Evolutionary conservation across 257 asterid species (phyloP).

Genomic region (Coffea eugenioides): DNA sequence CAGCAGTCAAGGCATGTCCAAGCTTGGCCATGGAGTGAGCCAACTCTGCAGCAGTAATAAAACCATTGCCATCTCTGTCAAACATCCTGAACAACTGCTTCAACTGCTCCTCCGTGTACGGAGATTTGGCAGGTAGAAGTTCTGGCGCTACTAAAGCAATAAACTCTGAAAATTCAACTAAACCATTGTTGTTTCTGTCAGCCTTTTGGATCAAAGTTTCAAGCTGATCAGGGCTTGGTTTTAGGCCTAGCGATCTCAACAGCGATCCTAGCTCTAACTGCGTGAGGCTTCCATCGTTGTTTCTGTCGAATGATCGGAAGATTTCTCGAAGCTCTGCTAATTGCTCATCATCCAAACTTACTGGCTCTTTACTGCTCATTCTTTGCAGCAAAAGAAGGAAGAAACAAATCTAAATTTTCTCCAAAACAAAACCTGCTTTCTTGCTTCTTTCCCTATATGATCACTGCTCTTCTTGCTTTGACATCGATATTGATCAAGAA

Average conservation of each 20-base stretch:
- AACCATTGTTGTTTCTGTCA: slow-evolving; percentile 76
- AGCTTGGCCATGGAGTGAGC: slow-evolving; percentile 96
- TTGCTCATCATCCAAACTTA: slow-evolving; percentile 75
- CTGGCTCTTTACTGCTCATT: slow-evolving; percentile 50
- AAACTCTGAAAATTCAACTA: slow-evolving; percentile 88
- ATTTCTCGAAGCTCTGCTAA: slow-evolving; percentile 82
- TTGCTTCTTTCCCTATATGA: neutral
- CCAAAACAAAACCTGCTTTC: neutral
- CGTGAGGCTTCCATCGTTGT: slow-evolving; percentile 89
- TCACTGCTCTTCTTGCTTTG: neutral
- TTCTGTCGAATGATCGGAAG: slow-evolving; percentile 81
- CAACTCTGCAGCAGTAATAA: slow-evolving; percentile 84
- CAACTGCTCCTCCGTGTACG: slow-evolving; percentile 87
- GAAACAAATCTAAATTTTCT: neutral
- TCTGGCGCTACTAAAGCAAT: slow-evolving; percentile 91
- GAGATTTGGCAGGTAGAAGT: slow-evolving; percentile 78
- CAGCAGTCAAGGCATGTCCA: slow-evolving; percentile 86
- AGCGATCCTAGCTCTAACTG: slow-evolving; percentile 89
- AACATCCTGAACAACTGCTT: slow-evolving; percentile 73
- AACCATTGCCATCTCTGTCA: slow-evolving; percentile 87
- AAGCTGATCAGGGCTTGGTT: slow-evolving; percentile 83
- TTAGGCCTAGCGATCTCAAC: slow-evolving; percentile 73
- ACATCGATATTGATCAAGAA: neutral
- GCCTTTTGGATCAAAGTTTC: slow-evolving; percentile 76
- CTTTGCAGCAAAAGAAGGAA: neutral